Conservation (phyloP, 2,329 filamentous ascomycete genomes). For the Apiospora marii region DNA sequence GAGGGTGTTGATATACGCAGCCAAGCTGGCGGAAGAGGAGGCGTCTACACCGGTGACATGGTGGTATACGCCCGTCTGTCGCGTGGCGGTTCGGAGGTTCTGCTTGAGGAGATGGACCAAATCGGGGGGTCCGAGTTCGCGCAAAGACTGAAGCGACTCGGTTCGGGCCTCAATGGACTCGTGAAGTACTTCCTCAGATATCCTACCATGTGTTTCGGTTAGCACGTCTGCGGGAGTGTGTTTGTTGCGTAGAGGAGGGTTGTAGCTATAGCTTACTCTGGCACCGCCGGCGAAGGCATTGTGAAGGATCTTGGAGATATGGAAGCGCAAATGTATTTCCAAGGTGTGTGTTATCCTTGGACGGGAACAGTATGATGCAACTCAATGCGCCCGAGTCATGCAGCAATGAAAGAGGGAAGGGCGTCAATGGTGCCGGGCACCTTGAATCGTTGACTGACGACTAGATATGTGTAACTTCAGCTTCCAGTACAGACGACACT, state of each 20-base stretch:
- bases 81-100: slow-evolving; percentile 62
- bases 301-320: slow-evolving; percentile 26
- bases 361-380: not conserved
- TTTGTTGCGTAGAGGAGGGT: too few relatives aligned
- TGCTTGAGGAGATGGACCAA: slow-evolving; percentile 93
- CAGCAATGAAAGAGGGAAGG: not conserved
- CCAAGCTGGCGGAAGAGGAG: slow-evolving; percentile 94
- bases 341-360: not conserved
- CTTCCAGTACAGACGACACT: slow-evolving; percentile 5
- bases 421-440: slow-evolving; percentile 17
- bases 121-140: slow-evolving; percentile 95
- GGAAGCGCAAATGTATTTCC: slow-evolving; percentile 2
- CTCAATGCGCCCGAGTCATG: slow-evolving; percentile 19
- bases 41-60: slow-evolving; percentile 98
- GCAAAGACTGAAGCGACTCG: slow-evolving; percentile 82
- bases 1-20: slow-evolving; percentile 97
- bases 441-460: not conserved
- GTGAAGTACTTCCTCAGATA: slow-evolving; percentile 92
- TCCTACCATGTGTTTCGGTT: slow-evolving; percentile 58
- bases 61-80: slow-evolving; percentile 92
- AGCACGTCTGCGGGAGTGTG: slow-evolving; percentile 19
- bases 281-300: slow-evolving; percentile 45
- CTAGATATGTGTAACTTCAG: not conserved
- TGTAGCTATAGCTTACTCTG: slow-evolving; percentile 38
- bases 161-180: slow-evolving; percentile 93